Base-by-base conservation (phyloP, 805 yeast species). In the Saccharomycopsis schoenii region DNA sequence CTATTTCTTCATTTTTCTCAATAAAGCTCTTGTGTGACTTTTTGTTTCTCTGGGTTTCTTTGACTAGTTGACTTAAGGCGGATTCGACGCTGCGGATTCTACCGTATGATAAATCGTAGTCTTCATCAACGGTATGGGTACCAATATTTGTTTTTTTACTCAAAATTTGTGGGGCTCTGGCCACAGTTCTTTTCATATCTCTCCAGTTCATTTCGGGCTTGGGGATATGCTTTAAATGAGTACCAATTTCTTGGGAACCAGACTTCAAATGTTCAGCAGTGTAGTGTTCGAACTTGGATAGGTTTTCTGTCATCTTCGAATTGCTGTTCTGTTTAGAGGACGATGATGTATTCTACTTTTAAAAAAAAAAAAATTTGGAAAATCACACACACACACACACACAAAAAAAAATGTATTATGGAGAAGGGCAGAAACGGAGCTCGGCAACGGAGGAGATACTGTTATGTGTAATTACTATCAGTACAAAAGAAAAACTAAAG, bases 151-250 rank as follows among this genome's bases (percentile, higher is more conserved):
- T 55, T 21, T 61, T 62, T 41, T 61, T 62, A 24, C 59, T 57
- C 25, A 62, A 55, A 12, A 62, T 60, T 47, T 62, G 65, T 2
- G 65, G 65, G 2, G 63, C 58, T 58, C 65, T 62, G 12, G 50
- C 56, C 21, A 62, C 65, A 17, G 61, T 57, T 24, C 58, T 50
- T 29, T 62, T 62, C 56, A 62, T 41, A 47, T 61, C 60, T 9
- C 54, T 55, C 59, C 66, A 56, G 39, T 61, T 50, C 37, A 58
- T 56, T 29, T 62, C 63, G 2, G 65, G 65, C 24, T 52, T 56
- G 36, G 59, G 65, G 11, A 62, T 60, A 43, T 55, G 50, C 24
- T 62, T 61, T 34, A 62, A 39, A 39, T 60, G 63, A 10, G 34
- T 47, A 21, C 52, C 52, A 47, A 47, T 54, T 21, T 54, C 52